phyloP scores from a whole-genome alignment of 140 eudicot genomes.

The Flaveria floridana region DNA sequence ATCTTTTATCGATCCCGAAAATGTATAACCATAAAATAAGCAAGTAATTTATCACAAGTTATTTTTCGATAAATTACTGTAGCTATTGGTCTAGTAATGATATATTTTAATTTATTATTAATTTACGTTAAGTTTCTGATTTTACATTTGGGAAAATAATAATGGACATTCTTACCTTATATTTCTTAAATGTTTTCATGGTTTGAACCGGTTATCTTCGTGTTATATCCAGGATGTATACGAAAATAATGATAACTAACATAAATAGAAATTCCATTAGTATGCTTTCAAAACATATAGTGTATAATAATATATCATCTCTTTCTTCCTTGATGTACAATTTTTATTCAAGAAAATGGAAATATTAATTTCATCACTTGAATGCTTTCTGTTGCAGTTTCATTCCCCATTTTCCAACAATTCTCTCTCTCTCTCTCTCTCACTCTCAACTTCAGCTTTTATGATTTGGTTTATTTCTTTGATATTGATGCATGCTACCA shows the following conservation, averaged over 20 bases:
- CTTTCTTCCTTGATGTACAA: slow-evolving; percentile 26
- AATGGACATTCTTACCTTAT: too few species aligned
- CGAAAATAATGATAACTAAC: background rate
- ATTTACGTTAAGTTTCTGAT: too few species aligned
- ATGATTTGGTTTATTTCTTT: slow-evolving; percentile 35
- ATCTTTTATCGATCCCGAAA: too few species aligned
- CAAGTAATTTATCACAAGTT: too few species aligned
- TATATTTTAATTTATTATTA: too few species aligned
- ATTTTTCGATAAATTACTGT: too few species aligned
- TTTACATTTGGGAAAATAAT: too few species aligned
- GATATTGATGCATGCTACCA: slow-evolving; percentile 40
- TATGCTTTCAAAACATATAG: slow-evolving; percentile 31
- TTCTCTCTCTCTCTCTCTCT: slow-evolving; percentile 29
- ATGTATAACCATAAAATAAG: too few species aligned
- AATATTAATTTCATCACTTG: slow-evolving; percentile 41
- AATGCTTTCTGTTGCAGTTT: slow-evolving; percentile 42
- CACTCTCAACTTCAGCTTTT: slow-evolving; percentile 38
- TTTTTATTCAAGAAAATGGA: slow-evolving; percentile 39
- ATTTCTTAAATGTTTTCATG: too few species aligned
- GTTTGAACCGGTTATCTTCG: too few species aligned
- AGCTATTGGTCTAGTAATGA: too few species aligned
- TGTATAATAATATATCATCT: slow-evolving; percentile 11
- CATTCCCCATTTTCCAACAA: slow-evolving; percentile 40
- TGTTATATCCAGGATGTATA: too few species aligned
- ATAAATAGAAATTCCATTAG: slow-evolving; percentile 33